phyloP scores from a whole-genome alignment of 1,284 basidiomycete species.

The Rhodotorula sp. region DNA sequence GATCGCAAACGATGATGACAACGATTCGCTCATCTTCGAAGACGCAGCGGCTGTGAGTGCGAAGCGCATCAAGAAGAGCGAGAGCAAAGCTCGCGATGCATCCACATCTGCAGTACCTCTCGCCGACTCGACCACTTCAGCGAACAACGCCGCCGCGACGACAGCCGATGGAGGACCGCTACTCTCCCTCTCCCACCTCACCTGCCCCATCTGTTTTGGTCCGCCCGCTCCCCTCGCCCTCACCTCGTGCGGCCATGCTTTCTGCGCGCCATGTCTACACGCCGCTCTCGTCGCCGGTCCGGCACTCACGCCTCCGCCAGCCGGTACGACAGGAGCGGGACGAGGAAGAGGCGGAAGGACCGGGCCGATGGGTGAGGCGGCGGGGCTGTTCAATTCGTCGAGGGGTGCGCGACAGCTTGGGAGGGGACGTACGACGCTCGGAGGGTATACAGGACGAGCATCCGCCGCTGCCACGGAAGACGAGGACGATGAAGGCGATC shows the following conservation, averaged over 20 bases:
- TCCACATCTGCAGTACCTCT: background rate
- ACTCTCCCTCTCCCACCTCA: conserved; percentile 27
- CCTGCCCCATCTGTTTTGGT: conserved; percentile 43
- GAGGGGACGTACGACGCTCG: background rate
- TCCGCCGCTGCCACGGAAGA: background rate
- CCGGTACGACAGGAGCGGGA: background rate
- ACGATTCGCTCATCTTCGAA: too few relatives aligned
- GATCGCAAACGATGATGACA: too few relatives aligned
- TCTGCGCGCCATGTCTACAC: conserved; percentile 38
- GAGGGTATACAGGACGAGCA: background rate
- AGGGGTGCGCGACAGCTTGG: background rate
- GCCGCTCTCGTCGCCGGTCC: conserved; percentile 35
- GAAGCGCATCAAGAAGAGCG: background rate
- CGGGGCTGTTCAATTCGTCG: background rate
- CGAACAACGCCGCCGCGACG: too few relatives aligned
- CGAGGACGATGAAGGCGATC: conserved; percentile 17
- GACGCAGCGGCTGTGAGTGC: too few relatives aligned
- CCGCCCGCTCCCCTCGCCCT: conserved; percentile 40
- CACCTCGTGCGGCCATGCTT: conserved; percentile 42
- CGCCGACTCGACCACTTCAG: background rate
- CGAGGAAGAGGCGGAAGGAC: background rate
- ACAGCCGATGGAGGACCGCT: background rate
- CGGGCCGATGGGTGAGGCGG: background rate
- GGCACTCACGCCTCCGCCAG: conserved; percentile 31
- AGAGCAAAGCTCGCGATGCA: conserved; percentile 2